Evolutionary conservation across 2,329 filamentous ascomycete species (phyloP), one percentile per base, ranked within the genome.

Genomic region (Calonectria henricotiae): DNA sequence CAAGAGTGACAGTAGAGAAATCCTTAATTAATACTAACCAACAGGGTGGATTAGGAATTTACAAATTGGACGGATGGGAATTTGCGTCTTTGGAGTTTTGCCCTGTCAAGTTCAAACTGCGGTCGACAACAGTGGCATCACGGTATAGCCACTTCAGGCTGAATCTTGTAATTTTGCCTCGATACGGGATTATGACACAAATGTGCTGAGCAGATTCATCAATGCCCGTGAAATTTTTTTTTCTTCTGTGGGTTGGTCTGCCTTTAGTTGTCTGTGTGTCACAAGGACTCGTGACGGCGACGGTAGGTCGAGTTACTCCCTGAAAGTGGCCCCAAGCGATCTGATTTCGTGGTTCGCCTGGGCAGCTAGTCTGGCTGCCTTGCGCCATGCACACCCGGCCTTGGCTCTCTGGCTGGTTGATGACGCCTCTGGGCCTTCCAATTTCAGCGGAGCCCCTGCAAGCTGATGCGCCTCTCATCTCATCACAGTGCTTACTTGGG

Each of bases 311-410:
- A 5, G n/a, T 17, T 27, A 55, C 8, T 23, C 13, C n/a, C 8
- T 12, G 20, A 55, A 55, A 39, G n/a, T 55, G 51, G 51, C 51
- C 51, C 51, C 51, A 55, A 23, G 51, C 32, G 51, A 17, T 25
- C 49, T 39, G n/a, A 6, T 39, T 11, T 25, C 2, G 30, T 25
- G 51, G 51, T 39, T 58, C 51, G 35, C 51, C 20, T 7, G 3
- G 13, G 13, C 13, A 23, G 35, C 35, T 58, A 58, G 51, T 37
- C 5, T 37, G 35, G n/a, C 37, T 23, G 51, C 32, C 51, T 58
- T 11, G 13, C 37, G 13, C 12, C 32, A 39, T 17, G 20, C 15
- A 11, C 32, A 27, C 9, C n/a, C 51, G 35, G 25, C 13, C 35
- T 39, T 39, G 12, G 30, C 51, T 39, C 51, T 15, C 30, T 39